Conservation (phyloP, 1,139 yeast genomes). For the Saccharomyces hybrid region DNA sequence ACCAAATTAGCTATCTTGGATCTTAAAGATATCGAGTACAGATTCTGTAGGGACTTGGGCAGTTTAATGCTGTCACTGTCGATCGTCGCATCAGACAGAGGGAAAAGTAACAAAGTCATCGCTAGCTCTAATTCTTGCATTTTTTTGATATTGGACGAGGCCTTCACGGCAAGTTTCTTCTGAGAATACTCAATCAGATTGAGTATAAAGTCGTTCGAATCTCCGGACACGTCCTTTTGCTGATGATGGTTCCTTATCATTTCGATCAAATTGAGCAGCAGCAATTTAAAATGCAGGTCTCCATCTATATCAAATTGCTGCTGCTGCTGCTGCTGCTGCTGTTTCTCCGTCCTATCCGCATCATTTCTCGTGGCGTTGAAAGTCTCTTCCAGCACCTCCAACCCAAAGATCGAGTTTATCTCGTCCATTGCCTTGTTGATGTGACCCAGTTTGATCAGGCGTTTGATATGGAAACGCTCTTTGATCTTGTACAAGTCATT, state of each 20-base stretch:
- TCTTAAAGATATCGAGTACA: constrained; percentile 50
- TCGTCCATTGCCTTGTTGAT: constrained; percentile 24
- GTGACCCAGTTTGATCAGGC: constrained; percentile 25
- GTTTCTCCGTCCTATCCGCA: constrained; percentile 1
- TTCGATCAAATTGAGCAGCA: constrained; percentile 55
- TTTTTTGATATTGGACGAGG: constrained; percentile 43
- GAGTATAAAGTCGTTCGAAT: constrained; percentile 42
- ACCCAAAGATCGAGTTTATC: constrained; percentile 24
- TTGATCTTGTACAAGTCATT: constrained; percentile 23
- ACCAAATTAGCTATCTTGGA: constrained; percentile 53
- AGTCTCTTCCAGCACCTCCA: constrained; percentile 19
- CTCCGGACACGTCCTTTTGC: constrained; percentile 8
- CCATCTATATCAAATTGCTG: constrained; percentile 9
- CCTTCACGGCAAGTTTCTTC: constrained; percentile 51
- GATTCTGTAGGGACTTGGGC: constrained; percentile 45
- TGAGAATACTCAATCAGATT: constrained; percentile 54
- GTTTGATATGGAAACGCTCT: constrained; percentile 23
- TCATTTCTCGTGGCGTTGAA: constrained; percentile 3
- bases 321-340: constrained; percentile 3
- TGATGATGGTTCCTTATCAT: constrained; percentile 49
- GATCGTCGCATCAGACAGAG: constrained; percentile 31
- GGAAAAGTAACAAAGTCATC: constrained; percentile 58
- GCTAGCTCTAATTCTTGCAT: constrained; percentile 61
- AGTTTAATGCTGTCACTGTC: constrained; percentile 33
- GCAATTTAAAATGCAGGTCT: constrained; percentile 52